Percentiles rank a stretch among this genome's conserved stretches.
Conservation (phyloP, 164 flowering plant genomes). For the Tetrastigma voinierianum region DNA sequence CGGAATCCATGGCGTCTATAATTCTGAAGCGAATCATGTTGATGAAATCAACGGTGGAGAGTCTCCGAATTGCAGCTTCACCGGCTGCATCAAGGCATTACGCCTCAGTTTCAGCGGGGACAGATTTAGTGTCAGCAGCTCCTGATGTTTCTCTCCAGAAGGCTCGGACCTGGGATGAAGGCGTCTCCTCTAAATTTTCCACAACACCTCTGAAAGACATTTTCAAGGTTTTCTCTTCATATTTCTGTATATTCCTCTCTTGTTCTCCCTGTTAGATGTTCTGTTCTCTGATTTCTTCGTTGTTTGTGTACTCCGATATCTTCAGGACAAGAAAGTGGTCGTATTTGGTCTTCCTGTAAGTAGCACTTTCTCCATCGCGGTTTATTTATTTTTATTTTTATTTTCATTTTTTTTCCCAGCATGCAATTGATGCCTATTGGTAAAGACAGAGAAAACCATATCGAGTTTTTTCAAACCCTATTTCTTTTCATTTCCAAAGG, state of each 20-base stretch:
- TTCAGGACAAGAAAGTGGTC: constrained; percentile 93
- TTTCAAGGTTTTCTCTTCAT: constrained; percentile 59
- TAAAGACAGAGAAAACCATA: no score
- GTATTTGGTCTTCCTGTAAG: constrained; percentile 98
- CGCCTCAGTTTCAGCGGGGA: constrained; percentile 66
- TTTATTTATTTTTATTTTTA: no score
- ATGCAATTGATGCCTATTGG: background rate
- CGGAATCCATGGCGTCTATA: constrained; percentile 38
- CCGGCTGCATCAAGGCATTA: constrained; percentile 36
- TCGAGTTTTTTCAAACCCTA: no score
- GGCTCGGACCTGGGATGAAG: constrained; percentile 94
- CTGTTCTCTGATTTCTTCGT: background rate
- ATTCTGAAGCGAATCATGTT: constrained; percentile 35
- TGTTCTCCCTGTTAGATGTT: background rate
- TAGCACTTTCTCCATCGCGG: no score
- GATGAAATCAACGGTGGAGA: constrained; percentile 23
- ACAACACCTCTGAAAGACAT: constrained; percentile 80
- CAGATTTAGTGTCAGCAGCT: constrained; percentile 76
- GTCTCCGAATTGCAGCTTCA: constrained; percentile 18
- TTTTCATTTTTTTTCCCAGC: background rate
- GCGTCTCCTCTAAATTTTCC: constrained; percentile 81
- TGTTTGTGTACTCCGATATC: background rate
- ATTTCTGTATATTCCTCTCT: background rate
- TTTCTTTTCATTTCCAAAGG: no score
- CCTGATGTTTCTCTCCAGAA: constrained; percentile 81